Evolutionary conservation across 140 eudicot genomes (phyloP), one percentile per base, ranked within the genome.

Genomic region (Bidens hawaiensis): DNA sequence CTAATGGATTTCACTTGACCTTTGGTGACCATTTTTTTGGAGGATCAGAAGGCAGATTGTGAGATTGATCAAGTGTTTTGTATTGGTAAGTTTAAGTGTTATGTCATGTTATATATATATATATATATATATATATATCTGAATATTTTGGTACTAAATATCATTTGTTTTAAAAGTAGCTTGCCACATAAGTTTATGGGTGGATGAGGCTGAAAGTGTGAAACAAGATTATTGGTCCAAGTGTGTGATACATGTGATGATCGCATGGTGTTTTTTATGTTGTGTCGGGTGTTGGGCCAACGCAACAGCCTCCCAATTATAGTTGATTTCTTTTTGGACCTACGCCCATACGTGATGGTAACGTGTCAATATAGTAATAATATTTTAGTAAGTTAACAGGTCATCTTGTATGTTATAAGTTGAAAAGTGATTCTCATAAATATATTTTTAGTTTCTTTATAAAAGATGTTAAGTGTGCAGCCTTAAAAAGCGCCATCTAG

Each of bases 1-100:
- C 90, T 83, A 31, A 69, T 66, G 25, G 90, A 83, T 53, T 71
- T 61, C 18, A 75, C 67, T 22, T 73, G 72, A 23, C 26, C 10
- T 60, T 68, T 64, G 36, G 4, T 67, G 0, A 53, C 63, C 85
- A 80, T 80, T 67, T 63, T 60, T 61, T 48, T 62, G 69, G 17
- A 70, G 56, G 40, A 24, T 42, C 40, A n/a, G 25, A 42, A 22
- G 46, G 27, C 22, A 13, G 15, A 16, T 59, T 38, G 46, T 22
- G 17, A 13, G 15, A 16, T 59, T 38, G 45, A 11, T 69, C 6
- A 63, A 48, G 31, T 46, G 68, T 42, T 68, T 52, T 30, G 33
- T 9, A 28, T 31, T 71, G 21, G 61, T 54, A 27, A 51, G 48
- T 59, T 41, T 25, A 66, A 21, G 2, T 11, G 53, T 22, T 76